Base-by-base conservation (phyloP, 2,329 filamentous ascomycete species). In the Cladorrhinum sp. region DNA sequence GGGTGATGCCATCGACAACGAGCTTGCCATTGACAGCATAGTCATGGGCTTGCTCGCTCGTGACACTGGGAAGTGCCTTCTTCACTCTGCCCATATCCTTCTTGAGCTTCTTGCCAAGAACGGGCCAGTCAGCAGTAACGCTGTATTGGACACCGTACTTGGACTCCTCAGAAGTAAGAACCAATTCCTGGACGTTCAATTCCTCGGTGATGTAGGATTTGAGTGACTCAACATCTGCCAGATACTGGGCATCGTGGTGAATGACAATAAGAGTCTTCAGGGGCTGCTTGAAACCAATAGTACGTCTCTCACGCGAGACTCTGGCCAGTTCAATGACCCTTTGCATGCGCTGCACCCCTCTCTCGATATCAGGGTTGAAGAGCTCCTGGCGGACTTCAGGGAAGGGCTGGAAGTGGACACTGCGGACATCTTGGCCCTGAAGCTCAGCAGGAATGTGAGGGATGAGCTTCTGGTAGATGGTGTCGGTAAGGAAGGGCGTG, bases 21-120 rank as follows among this genome's bases (percentile, higher is more conserved):
- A 98, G 91, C 70, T 84, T 86, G 71, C 89, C 90, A 16, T 86
- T 83, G 48, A 83, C 77, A 45, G 95, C 80, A 73, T 92, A 99
- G 41, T 80, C 78, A 73, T 93, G 91, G 62, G 96, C 92, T 67
- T 96, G 85, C 10, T 91, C 86, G 67, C 88, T 93, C 20, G 84
- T 90, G 53, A 99, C 79, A 41, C 78, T 81, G 5, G 93, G 93
- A 50, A 99, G 79, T 1, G 91, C 92, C 77, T 93, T 96, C 81
- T 96, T 96, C 67, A 98, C 92, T 72, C 89, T 91, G 66, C 87
- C 86, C 66, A 92, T 91, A 70, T 97, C 93, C 77, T 96, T 97
- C 82, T 96, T 96, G 68, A 98, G 83, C 79, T 98, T 98, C 84
- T 96, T 96, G 66, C 95, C 95, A 16, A 99, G 82, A 1, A 91